phyloP scores from a whole-genome alignment of 2,329 filamentous ascomycete genomes.

The Beauveria varroae region DNA sequence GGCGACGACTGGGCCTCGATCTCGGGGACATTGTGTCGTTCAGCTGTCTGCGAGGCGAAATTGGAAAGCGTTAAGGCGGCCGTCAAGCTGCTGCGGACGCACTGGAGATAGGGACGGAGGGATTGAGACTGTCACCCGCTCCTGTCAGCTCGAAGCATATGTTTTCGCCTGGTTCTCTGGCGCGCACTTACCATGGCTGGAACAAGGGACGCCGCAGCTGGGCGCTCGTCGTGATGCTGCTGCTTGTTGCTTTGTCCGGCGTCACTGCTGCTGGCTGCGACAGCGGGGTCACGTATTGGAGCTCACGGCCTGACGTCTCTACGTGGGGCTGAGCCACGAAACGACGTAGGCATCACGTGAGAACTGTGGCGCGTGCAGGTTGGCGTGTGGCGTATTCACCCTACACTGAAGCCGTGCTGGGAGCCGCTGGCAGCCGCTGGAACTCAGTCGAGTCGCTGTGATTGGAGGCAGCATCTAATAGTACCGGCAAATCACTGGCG shows the following conservation, averaged over 20 bases:
- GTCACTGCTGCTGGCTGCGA: slow-evolving; percentile 9
- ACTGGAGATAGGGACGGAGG: slow-evolving; percentile 90
- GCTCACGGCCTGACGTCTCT: slow-evolving; percentile 27
- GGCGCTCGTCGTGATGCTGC: not conserved
- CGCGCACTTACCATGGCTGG: slow-evolving; percentile 5
- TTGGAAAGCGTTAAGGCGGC: slow-evolving; percentile 84
- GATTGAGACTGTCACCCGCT: slow-evolving; percentile 70
- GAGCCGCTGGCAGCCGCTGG: not conserved
- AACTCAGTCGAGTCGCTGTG: not conserved
- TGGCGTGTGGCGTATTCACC: slow-evolving; percentile 9
- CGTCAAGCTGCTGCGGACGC: slow-evolving; percentile 88
- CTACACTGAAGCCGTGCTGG: slow-evolving; percentile 2
- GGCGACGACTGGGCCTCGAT: slow-evolving; percentile 90
- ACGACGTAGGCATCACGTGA: slow-evolving; percentile 10
- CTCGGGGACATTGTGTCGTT: slow-evolving; percentile 96
- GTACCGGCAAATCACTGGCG: no score
- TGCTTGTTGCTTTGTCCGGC: slow-evolving; percentile 4
- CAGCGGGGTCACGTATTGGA: slow-evolving; percentile 16
- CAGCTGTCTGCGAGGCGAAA: slow-evolving; percentile 93
- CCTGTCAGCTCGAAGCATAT: not conserved
- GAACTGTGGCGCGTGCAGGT: not conserved
- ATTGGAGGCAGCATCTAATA: not conserved
- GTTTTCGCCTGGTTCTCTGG: not conserved
- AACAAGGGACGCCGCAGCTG: not conserved
- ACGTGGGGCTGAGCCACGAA: slow-evolving; percentile 20